phyloP scores from a whole-genome alignment of 352 stramenopile genomes.

The Phytophthora pluvialis region DNA sequence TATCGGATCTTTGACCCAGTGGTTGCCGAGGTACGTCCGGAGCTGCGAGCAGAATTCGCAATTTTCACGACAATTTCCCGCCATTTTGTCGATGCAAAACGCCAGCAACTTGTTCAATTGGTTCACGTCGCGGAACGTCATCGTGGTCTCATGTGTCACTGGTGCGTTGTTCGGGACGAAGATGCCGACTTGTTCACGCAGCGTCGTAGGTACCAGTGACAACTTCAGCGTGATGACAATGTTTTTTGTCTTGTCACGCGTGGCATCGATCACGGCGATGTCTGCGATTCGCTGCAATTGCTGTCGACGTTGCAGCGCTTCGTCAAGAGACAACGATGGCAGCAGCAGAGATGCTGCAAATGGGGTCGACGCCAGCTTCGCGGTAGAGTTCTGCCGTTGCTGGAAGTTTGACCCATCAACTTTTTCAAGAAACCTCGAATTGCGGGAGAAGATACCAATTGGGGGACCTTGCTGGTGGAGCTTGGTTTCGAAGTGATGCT shows the following conservation, averaged over 20 bases:
- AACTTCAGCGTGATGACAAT: slow-evolving; percentile 23
- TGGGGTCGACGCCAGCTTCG: slow-evolving; percentile 14
- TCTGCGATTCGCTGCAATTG: slow-evolving; percentile 27
- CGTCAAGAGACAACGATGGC: slow-evolving; percentile 6
- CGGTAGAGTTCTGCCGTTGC: neutral
- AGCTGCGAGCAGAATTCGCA: slow-evolving; percentile 23
- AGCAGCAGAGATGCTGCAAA: slow-evolving; percentile 15
- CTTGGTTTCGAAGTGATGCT: neutral
- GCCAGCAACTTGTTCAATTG: slow-evolving; percentile 17
- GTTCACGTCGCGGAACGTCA: slow-evolving; percentile 21
- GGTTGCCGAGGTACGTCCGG: slow-evolving; percentile 7
- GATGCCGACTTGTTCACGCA: slow-evolving; percentile 13
- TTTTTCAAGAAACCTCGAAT: slow-evolving; percentile 12
- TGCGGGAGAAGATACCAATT: neutral
- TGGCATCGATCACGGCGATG: slow-evolving; percentile 22
- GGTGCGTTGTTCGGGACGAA: slow-evolving; percentile 19
- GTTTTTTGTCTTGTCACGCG: slow-evolving; percentile 27
- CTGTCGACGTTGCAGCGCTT: neutral
- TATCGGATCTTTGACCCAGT: slow-evolving; percentile 15
- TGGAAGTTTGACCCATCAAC: slow-evolving; percentile 5
- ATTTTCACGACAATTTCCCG: neutral
- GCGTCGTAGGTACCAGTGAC: slow-evolving; percentile 11
- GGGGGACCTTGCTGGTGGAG: neutral
- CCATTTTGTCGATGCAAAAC: slow-evolving; percentile 22
- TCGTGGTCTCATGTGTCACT: slow-evolving; percentile 1